These are phyloP conservation scores for Geotrichum australiense DNA, from an alignment of 1,139 yeast species.

Conservation along the genomic window DNA sequence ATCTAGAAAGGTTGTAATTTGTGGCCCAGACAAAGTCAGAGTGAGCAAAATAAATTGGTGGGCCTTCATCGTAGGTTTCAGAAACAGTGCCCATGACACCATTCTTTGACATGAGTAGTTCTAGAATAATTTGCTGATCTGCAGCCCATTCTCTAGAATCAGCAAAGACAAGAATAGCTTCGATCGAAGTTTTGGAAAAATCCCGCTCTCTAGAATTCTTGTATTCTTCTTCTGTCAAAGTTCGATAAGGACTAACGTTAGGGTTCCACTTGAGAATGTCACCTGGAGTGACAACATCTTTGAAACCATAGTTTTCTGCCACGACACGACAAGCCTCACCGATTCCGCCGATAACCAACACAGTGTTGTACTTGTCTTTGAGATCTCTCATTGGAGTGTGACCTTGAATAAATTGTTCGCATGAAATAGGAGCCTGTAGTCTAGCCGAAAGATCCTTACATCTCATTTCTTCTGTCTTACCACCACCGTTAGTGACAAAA, in stretches of 20 bases:
- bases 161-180: slow-evolving; percentile 72
- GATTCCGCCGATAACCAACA: slow-evolving; percentile 77
- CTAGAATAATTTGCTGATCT: slow-evolving; percentile 80
- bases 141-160: slow-evolving; percentile 88
- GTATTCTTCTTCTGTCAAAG: slow-evolving; percentile 62
- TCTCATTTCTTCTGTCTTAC: slow-evolving; percentile 67
- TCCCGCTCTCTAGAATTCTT: slow-evolving; percentile 52
- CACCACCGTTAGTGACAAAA: slow-evolving; percentile 86
- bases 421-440: slow-evolving; percentile 52
- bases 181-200: slow-evolving; percentile 55
- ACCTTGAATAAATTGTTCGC: slow-evolving; percentile 79
- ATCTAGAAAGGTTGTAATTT: slow-evolving; percentile 67
- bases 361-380: slow-evolving; percentile 57
- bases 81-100: slow-evolving; percentile 80
- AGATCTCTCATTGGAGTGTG: slow-evolving; percentile 85
- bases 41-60: slow-evolving; percentile 77
- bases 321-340: slow-evolving; percentile 77
- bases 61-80: slow-evolving; percentile 66
- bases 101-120: slow-evolving; percentile 60
- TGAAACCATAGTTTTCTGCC: slow-evolving; percentile 70
- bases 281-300: slow-evolving; percentile 68
- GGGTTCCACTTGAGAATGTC: slow-evolving; percentile 83
- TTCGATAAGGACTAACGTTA: slow-evolving; percentile 73
- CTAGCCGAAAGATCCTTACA: slow-evolving; percentile 60
- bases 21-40: slow-evolving; percentile 89